These are phyloP conservation scores for Anisodus acutangulus DNA, from an alignment of 257 asterid species.

Conservation along the genomic window DNA sequence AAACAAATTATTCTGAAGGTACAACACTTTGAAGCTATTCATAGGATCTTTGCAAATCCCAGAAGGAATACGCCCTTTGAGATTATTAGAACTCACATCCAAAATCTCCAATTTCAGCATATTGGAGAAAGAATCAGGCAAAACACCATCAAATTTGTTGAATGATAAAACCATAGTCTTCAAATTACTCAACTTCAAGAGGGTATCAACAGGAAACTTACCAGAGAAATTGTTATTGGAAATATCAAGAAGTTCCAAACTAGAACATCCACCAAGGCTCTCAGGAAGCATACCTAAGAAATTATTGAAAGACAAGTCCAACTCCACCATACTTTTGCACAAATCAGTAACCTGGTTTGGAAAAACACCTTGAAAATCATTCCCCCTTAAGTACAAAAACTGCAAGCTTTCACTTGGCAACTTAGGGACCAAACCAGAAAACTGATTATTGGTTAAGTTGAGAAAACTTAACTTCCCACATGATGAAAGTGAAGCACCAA, in stretches of 20 bases:
- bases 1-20: constrained; percentile 80
- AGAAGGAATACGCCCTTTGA: constrained; percentile 69
- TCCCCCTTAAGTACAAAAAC: constrained; percentile 64
- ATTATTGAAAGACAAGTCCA: constrained; percentile 71
- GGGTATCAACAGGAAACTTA: constrained; percentile 67
- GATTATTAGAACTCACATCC: constrained; percentile 84
- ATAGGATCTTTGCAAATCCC: constrained; percentile 66
- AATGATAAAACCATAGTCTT: constrained; percentile 62
- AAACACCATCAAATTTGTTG: constrained; percentile 66
- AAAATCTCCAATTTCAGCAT: constrained; percentile 61
- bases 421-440: constrained; percentile 63
- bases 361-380: constrained; percentile 58
- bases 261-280: constrained; percentile 63
- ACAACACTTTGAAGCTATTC: constrained; percentile 65
- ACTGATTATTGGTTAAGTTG: constrained; percentile 72
- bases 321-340: constrained; percentile 65
- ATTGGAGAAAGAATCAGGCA: constrained; percentile 72
- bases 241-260: constrained; percentile 61
- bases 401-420: constrained; percentile 55
- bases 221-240: constrained; percentile 76
- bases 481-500: constrained; percentile 56
- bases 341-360: constrained; percentile 57
- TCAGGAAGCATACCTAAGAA: constrained; percentile 70
- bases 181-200: constrained; percentile 61
- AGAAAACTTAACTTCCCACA: constrained; percentile 64